Conservation (phyloP, 2,329 filamentous ascomycete species). For the Ascochyta fabae region DNA sequence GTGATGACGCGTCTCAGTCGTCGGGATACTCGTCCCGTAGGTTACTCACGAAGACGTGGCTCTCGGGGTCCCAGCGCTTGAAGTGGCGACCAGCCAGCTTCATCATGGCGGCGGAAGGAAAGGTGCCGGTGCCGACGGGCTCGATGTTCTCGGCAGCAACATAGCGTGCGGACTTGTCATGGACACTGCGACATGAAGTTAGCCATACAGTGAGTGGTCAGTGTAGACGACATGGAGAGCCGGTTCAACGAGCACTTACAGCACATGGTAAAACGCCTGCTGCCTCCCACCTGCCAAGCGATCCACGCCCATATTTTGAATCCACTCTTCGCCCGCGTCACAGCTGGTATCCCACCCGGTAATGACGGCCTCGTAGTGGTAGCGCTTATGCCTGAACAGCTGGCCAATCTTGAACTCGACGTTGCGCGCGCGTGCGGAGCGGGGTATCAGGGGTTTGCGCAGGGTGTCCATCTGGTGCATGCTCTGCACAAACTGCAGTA, state of each 20-base stretch:
- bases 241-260: conserved; percentile 66
- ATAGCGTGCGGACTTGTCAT: conserved; percentile 73
- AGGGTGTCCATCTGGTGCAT: conserved; percentile 64
- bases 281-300: conserved; percentile 62
- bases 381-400: conserved; percentile 82
- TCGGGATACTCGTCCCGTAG: conserved; percentile 83
- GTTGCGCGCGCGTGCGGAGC: conserved; percentile 20
- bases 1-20: conserved; percentile 60
- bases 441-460: conserved; percentile 49
- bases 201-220: not conserved
- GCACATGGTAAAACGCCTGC: conserved; percentile 82
- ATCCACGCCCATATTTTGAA: conserved; percentile 68
- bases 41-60: conserved; percentile 81
- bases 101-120: conserved; percentile 67
- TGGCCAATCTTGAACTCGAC: conserved; percentile 67
- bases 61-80: conserved; percentile 76
- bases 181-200: conserved; percentile 55
- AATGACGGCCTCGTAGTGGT: conserved; percentile 80
- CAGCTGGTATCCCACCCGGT: conserved; percentile 81
- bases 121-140: conserved; percentile 31
- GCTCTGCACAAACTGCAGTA: conserved; percentile 61
- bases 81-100: conserved; percentile 83
- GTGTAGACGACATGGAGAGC: not conserved
- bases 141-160: conserved; percentile 83
- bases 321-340: conserved; percentile 67